Percentiles rank a stretch among this genome's conserved stretches.
Conservation (phyloP, 2,329 filamentous ascomycete genomes). For the Orbilia ellipsospora region DNA sequence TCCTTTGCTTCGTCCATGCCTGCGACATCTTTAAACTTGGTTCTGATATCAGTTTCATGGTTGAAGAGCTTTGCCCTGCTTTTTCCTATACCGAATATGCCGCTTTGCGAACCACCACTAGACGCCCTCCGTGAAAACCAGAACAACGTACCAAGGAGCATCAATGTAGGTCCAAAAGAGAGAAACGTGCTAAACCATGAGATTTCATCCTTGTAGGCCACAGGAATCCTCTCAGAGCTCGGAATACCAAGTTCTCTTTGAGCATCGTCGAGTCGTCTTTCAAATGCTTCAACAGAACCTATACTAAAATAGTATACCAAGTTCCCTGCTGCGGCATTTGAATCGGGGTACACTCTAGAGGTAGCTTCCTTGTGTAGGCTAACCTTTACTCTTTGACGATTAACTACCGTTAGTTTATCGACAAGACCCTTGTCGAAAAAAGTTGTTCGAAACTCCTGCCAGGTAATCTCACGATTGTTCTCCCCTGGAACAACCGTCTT, state of each 20-base stretch:
- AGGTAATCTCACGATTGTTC: conserved; percentile 84
- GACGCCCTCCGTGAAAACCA: conserved; percentile 82
- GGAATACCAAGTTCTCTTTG: conserved; percentile 90
- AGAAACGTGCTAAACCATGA: conserved; percentile 77
- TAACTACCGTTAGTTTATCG: conserved; percentile 86
- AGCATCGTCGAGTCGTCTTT: conserved; percentile 85
- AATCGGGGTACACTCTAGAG: conserved; percentile 78
- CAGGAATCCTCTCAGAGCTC: conserved; percentile 86
- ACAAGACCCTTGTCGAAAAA: conserved; percentile 97
- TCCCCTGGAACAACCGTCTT: conserved; percentile 74
- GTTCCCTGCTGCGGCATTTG: conserved; percentile 73
- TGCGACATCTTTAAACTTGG: conserved; percentile 95
- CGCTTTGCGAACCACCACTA: conserved; percentile 73
- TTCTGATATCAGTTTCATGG: conserved; percentile 93
- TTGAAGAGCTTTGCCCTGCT: conserved; percentile 97
- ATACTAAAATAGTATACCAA: conserved; percentile 90
- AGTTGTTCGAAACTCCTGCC: conserved; percentile 93
- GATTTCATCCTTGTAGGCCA: conserved; percentile 84
- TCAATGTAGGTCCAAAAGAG: conserved; percentile 83
- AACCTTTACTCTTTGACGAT: conserved; percentile 81
- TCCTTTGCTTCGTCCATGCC: conserved; percentile 98
- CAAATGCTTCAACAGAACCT: conserved; percentile 92
- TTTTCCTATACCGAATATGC: conserved; percentile 95
- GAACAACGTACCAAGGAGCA: conserved; percentile 84
- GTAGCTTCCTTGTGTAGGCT: conserved; percentile 81